Conservation (phyloP, 129 eudicot genomes). For the Scalesia atractyloides region DNA sequence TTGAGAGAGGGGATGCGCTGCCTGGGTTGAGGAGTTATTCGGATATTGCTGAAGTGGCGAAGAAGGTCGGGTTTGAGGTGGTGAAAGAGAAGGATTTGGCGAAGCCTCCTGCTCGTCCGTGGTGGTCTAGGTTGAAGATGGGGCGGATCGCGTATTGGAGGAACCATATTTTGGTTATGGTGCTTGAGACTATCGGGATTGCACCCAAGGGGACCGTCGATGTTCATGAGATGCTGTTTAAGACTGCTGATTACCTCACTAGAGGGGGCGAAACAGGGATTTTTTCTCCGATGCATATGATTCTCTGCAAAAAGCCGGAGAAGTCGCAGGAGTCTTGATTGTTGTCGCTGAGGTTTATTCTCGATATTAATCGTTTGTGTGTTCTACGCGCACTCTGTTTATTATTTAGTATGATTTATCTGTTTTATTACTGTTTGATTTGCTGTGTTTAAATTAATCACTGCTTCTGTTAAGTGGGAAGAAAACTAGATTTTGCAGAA, state of each 20-base stretch:
- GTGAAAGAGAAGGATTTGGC: conserved; percentile 80
- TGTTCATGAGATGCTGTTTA: conserved; percentile 92
- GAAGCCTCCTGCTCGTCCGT: conserved; percentile 74
- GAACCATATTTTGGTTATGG: conserved; percentile 70
- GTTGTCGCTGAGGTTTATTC: conserved; percentile 32
- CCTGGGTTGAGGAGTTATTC: conserved; percentile 73
- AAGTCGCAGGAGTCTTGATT: conserved; percentile 33
- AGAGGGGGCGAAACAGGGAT: conserved; percentile 87
- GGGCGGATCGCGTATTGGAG: conserved; percentile 94
- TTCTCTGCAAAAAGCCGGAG: conserved; percentile 81
- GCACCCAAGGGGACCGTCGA: conserved; percentile 87
- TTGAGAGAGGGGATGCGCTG: conserved; percentile 87
- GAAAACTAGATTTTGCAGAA: conserved; percentile 31
- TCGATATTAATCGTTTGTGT: conserved; percentile 17
- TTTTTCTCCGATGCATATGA: conserved; percentile 89
- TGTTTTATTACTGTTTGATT: conserved; percentile 5
- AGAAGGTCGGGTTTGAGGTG: conserved; percentile 86
- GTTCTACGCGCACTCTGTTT: no score
- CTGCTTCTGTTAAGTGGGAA: conserved; percentile 17
- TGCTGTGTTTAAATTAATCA: conserved; percentile 20
- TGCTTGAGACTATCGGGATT: conserved; percentile 68
- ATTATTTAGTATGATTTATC: conserved; percentile 29
- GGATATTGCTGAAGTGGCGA: conserved; percentile 68
- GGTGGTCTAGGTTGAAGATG: conserved; percentile 98
- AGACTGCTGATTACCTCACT: conserved; percentile 77